Conservation (phyloP, 2,329 filamentous ascomycete species). For the Helicocarpus griseus region DNA sequence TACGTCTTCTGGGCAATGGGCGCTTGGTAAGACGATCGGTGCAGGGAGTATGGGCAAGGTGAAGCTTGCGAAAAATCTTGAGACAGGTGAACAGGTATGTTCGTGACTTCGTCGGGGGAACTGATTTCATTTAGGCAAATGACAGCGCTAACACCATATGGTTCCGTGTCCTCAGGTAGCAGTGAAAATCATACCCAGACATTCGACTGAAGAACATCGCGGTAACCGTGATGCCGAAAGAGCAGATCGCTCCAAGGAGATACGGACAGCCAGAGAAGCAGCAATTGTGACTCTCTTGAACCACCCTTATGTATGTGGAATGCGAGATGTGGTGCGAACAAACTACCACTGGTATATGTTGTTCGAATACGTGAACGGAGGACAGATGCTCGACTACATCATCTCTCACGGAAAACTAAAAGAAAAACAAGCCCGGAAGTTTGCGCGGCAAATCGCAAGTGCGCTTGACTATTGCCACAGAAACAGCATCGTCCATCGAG, state of each 20-base stretch:
- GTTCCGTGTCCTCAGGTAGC: slow-evolving; percentile 59
- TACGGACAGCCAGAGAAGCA: slow-evolving; percentile 86
- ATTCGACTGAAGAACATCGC: slow-evolving; percentile 74
- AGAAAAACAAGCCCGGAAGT: slow-evolving; percentile 96
- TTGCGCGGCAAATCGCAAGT: slow-evolving; percentile 92
- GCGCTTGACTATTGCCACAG: slow-evolving; percentile 95
- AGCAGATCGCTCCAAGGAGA: slow-evolving; percentile 92
- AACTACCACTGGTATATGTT: slow-evolving; percentile 99
- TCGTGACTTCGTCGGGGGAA: not conserved
- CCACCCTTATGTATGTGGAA: slow-evolving; percentile 90
- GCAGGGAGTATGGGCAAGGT: slow-evolving; percentile 99
- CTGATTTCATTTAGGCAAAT: not conserved
- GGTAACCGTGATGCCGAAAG: slow-evolving; percentile 67
- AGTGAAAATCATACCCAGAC: slow-evolving; percentile 91
- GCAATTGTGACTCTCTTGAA: slow-evolving; percentile 91
- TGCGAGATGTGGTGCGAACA: slow-evolving; percentile 89
- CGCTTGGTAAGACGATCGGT: slow-evolving; percentile 91
- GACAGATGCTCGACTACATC: slow-evolving; percentile 99
- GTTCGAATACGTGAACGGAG: slow-evolving; percentile 97
- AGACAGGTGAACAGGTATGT: slow-evolving; percentile 79
- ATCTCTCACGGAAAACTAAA: slow-evolving; percentile 96
- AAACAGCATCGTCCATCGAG: slow-evolving; percentile 95
- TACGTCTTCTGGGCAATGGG: slow-evolving; percentile 84
- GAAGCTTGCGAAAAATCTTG: slow-evolving; percentile 83
- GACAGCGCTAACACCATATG: not conserved